Conservation (phyloP, 805 yeast genomes). For the Cyberlindnera amylophila region DNA sequence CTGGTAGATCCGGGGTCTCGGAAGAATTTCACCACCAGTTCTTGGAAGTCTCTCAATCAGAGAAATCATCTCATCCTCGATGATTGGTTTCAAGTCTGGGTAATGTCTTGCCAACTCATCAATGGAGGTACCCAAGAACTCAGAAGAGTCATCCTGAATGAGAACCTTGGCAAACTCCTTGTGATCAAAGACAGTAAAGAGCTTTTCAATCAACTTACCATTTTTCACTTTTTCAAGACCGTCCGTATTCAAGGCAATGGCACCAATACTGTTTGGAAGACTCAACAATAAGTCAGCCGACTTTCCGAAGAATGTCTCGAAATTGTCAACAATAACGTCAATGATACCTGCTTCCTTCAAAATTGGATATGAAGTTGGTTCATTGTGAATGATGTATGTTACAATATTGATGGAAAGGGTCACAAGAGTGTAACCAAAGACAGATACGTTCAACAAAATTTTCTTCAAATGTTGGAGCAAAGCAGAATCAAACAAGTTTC, state of each 20-base stretch:
- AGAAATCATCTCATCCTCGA: slow-evolving; percentile 44
- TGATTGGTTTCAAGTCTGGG: slow-evolving; percentile 60
- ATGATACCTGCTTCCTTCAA: slow-evolving; percentile 75
- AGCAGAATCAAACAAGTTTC: slow-evolving; percentile 83
- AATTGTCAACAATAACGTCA: slow-evolving; percentile 56
- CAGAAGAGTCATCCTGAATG: slow-evolving; percentile 48
- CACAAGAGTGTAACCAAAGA: slow-evolving; percentile 66
- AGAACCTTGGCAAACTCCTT: slow-evolving; percentile 50
- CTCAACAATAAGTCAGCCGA: slow-evolving; percentile 55
- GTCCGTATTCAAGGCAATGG: slow-evolving; percentile 70
- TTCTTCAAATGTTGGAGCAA: slow-evolving; percentile 58
- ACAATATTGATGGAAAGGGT: slow-evolving; percentile 61
- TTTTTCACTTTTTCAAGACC: slow-evolving; percentile 59
- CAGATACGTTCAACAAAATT: slow-evolving; percentile 49
- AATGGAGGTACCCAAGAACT: slow-evolving; percentile 59
- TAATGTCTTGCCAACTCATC: slow-evolving; percentile 85
- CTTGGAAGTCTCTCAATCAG: slow-evolving; percentile 45
- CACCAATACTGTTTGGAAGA: slow-evolving; percentile 75
- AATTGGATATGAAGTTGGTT: slow-evolving; percentile 83
- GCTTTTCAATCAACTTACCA: slow-evolving; percentile 33
- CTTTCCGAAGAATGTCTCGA: slow-evolving; percentile 52
- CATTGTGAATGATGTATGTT: slow-evolving; percentile 74
- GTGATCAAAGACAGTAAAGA: slow-evolving; percentile 51
- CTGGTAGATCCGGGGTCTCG: slow-evolving; percentile 42
- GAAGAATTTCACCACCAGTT: slow-evolving; percentile 32